phyloP scores from a whole-genome alignment of 2,329 filamentous ascomycete genomes.

The Colletotrichum sojae region DNA sequence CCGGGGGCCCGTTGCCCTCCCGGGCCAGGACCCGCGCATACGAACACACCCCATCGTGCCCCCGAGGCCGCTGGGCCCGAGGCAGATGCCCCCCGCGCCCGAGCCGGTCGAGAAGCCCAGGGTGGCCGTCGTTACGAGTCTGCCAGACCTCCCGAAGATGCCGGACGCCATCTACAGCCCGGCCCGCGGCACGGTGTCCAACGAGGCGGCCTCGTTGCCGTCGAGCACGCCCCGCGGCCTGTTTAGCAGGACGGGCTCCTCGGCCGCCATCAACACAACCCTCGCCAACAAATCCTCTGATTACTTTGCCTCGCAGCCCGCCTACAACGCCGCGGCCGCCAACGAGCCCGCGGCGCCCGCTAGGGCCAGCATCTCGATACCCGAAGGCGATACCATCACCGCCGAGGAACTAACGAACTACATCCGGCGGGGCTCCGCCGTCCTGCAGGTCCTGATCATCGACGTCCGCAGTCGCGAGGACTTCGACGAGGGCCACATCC shows the following conservation, averaged over 20 bases:
- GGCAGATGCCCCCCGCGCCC: constrained; percentile 62
- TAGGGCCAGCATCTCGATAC: constrained; percentile 49
- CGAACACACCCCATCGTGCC: constrained; percentile 63
- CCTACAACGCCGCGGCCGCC: constrained; percentile 43
- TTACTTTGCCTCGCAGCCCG: constrained; percentile 51
- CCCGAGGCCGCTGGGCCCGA: constrained; percentile 60
- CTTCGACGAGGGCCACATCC: constrained; percentile 92
- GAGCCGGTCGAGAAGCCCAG: constrained; percentile 56
- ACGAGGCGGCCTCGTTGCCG: constrained; percentile 75
- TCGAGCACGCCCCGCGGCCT: constrained; percentile 75
- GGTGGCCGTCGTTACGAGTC: constrained; percentile 64
- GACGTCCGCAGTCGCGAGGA: constrained; percentile 86
- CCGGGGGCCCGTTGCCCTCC: constrained; percentile 57
- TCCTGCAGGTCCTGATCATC: constrained; percentile 81
- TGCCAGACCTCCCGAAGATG: constrained; percentile 75
- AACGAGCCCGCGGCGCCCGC: constrained; percentile 48
- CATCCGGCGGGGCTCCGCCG: constrained; percentile 64
- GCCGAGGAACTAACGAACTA: constrained; percentile 80
- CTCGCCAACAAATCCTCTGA: constrained; percentile 49
- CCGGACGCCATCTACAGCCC: constrained; percentile 85
- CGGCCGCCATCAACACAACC: constrained; percentile 45
- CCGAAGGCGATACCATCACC: constrained; percentile 72
- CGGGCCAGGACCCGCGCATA: constrained; percentile 67
- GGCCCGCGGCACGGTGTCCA: constrained; percentile 78
- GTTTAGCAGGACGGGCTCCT: constrained; percentile 65